Conservation (phyloP, 2,329 filamentous ascomycete genomes). For the Nannizzia gypsea region DNA sequence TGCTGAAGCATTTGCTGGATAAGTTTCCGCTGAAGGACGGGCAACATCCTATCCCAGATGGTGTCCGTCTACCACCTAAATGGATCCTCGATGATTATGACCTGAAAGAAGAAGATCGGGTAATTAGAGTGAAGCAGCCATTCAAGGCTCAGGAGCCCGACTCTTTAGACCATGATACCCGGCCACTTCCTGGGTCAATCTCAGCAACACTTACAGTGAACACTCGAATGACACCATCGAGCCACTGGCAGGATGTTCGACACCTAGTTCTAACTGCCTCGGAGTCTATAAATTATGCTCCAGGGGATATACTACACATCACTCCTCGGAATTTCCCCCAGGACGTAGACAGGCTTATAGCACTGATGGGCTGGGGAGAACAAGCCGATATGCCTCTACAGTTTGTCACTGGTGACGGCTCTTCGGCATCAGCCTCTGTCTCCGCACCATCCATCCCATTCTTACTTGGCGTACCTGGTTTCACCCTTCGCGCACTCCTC, state of each 20-base stretch:
- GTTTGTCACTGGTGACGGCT: conserved; percentile 30
- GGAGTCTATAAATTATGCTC: conserved; percentile 41
- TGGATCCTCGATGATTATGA: conserved; percentile 41
- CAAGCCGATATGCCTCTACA: conserved; percentile 60
- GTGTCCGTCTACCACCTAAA: conserved; percentile 63
- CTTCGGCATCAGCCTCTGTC: conserved; percentile 16
- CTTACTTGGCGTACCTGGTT: conserved; percentile 23
- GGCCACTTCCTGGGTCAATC: conserved; percentile 49
- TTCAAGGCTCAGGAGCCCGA: not conserved
- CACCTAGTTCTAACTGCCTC: conserved; percentile 51
- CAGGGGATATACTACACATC: conserved; percentile 70
- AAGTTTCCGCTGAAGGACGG: conserved; percentile 58
- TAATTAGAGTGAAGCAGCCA: not conserved
- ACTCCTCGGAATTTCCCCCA: conserved; percentile 75
- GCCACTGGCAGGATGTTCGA: conserved; percentile 91
- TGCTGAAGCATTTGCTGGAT: conserved; percentile 55
- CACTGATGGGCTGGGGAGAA: conserved; percentile 64
- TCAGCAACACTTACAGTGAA: conserved; percentile 54
- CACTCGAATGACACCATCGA: conserved; percentile 56
- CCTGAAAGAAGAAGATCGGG: not conserved
- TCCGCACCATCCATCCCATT: conserved; percentile 26
- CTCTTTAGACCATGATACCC: conserved; percentile 26
- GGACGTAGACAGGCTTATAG: conserved; percentile 69
- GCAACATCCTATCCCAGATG: conserved; percentile 57
- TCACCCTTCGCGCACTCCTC: conserved; percentile 64